Base-by-base conservation (phyloP, 1,139 yeast genomes). In the Taphrina deformans region DNA sequence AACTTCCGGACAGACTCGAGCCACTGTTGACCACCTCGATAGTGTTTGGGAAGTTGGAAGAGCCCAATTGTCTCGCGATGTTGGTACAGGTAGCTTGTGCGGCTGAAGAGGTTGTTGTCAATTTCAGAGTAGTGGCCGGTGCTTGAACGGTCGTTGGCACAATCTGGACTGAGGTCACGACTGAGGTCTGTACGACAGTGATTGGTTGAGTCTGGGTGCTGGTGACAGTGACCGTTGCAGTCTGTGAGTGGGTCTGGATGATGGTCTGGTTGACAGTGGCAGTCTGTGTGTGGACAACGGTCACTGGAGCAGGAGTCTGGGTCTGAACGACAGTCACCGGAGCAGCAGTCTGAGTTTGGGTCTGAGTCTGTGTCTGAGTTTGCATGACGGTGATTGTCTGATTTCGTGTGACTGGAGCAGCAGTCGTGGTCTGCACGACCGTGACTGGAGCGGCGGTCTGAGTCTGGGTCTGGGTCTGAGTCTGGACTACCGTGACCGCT, bases 301-400 rank as follows among this genome's bases (percentile, higher is more conserved):
- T 38, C 6, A 53, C 35, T 4, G 55, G 23, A 33, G 41, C 55
- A 10, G 50, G 14, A 14, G 59, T 24, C 33, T 24, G 59, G 5
- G 46, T 23, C 52, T 48, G 52, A 6, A 23, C n/a, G 18, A 55
- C 50, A 7, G 59, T 55, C 21, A 18, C 23, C n/a, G 59, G 26
- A 4, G 45, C 50, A 7, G 59, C 35, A 48, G 52, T 53, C n/a
- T 16, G 4, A 24, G 50, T 44, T 27, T 44, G 48, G 27, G 24
- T 44, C 27, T 21, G 27, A 16, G 56, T n/a, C 4, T 33, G 46
- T 86, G 79, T 3, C 90, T 87, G n/a, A 87, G 96, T 1, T 80
- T 81, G 65, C 75, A 74, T 45, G 76, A 75, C 72, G n/a, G 71
- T 38, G 16, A 38, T n/a, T 44, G 48, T 44, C 27, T 44, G 48